These are phyloP conservation scores for Paracoccidioides lutzii DNA, from an alignment of 2,329 filamentous ascomycete genomes.

Conservation along the genomic window DNA sequence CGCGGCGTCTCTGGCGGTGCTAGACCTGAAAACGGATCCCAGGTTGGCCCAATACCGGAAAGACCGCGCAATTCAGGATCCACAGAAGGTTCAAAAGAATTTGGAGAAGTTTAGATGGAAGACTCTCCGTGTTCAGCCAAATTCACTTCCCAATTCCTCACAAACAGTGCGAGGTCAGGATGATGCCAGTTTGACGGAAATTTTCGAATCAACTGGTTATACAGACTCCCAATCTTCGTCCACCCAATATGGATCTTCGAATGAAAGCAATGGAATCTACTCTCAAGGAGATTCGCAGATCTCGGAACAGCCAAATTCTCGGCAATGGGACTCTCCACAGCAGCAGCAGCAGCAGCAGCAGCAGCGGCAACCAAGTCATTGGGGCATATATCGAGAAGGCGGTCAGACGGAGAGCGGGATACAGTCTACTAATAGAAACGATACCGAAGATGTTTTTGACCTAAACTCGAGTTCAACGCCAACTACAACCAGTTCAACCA, in stretches of 20 bases:
- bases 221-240: conserved; percentile 2
- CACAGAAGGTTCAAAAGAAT: conserved; percentile 1
- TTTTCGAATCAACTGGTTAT: not conserved
- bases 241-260: not conserved
- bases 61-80: not conserved
- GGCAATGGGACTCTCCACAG: not conserved
- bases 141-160: not conserved
- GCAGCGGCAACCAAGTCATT: not conserved
- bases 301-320: conserved; percentile 4
- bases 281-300: conserved; percentile 1
- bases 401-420: not conserved
- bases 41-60: conserved; percentile 3
- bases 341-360: not conserved
- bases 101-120: not conserved
- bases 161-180: not conserved
- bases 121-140: not conserved
- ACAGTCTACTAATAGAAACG: not conserved
- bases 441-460: not conserved
- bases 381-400: not conserved
- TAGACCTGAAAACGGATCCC: not conserved
- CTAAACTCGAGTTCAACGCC: not conserved
- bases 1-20: not conserved
- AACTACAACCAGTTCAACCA: conserved; percentile 1
- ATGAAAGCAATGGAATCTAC: not conserved
- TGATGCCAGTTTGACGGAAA: conserved; percentile 6